phyloP scores from a whole-genome alignment of 192 early-diverging fungal species.

The Tieghemiomyces parasiticus region DNA sequence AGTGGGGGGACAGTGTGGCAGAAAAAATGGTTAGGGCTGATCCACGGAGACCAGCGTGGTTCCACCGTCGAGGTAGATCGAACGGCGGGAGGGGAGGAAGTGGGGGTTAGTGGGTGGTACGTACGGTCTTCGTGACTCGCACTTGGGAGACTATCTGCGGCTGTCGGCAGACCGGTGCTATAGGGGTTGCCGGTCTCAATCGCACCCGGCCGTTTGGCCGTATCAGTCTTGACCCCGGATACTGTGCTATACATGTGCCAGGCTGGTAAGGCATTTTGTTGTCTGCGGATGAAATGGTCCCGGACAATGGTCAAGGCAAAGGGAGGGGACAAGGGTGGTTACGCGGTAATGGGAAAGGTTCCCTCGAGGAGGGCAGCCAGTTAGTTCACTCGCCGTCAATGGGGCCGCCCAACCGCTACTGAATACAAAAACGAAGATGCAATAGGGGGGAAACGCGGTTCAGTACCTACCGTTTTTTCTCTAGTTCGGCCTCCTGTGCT shows the following conservation, averaged over 20 bases:
- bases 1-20: not conserved
- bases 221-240: constrained; percentile 34
- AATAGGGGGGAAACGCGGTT: too few species aligned
- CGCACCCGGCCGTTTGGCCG: constrained; percentile 9
- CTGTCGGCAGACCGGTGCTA: not conserved
- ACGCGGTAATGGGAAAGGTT: too few species aligned
- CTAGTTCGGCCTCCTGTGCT: constrained; percentile 43
- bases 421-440: too few species aligned
- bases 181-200: not conserved
- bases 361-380: too few species aligned
- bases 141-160: not conserved
- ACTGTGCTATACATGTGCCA: constrained; percentile 69
- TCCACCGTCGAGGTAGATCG: not conserved
- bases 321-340: too few species aligned
- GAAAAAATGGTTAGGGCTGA: not conserved
- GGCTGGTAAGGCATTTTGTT: constrained; percentile 60
- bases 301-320: too few species aligned
- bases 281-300: constrained; percentile 18
- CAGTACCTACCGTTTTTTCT: constrained; percentile 34
- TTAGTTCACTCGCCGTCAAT: too few species aligned
- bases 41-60: not conserved
- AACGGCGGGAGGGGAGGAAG: not conserved
- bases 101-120: not conserved
- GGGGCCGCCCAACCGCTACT: too few species aligned
- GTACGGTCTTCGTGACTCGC: not conserved